Conservation (phyloP, 345 rosid genomes). For the Noccaea caerulescens region DNA sequence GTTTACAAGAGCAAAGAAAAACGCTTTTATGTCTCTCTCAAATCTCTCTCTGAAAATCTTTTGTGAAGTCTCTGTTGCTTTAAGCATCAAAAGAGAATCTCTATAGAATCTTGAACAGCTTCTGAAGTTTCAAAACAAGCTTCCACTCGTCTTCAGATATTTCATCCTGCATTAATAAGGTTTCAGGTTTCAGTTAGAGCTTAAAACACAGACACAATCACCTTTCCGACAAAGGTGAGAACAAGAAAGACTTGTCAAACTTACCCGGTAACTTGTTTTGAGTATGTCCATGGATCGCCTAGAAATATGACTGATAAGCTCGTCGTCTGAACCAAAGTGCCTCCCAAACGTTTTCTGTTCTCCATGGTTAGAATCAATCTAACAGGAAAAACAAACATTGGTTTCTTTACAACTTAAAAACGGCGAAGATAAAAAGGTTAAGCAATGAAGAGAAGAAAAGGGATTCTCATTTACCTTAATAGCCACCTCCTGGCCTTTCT, state of each 20-base stretch:
- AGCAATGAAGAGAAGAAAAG: neutral
- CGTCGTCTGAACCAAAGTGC: slow-evolving; percentile 80
- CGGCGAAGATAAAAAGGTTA: neutral
- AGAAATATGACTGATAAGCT: slow-evolving; percentile 82
- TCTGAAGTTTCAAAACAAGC: slow-evolving; percentile 73
- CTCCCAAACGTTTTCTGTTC: slow-evolving; percentile 92
- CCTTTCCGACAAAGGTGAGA: slow-evolving; percentile 1
- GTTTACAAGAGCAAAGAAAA: neutral
- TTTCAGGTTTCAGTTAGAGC: neutral
- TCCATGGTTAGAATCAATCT: slow-evolving; percentile 58
- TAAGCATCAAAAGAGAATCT: slow-evolving; percentile 1
- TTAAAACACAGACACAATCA: neutral
- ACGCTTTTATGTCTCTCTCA: neutral
- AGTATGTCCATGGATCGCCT: slow-evolving; percentile 80
- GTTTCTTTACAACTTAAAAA: neutral
- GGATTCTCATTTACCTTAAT: slow-evolving; percentile 61
- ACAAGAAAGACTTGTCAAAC: slow-evolving; percentile 25
- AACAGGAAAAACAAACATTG: neutral
- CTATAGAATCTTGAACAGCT: slow-evolving; percentile 66
- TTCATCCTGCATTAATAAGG: slow-evolving; percentile 61
- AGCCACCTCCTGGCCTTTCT: slow-evolving; percentile 79
- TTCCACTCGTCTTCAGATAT: slow-evolving; percentile 65
- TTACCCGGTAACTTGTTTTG: slow-evolving; percentile 72
- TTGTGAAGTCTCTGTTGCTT: neutral
- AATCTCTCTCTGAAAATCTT: neutral